These are phyloP conservation scores for Candida freyschussii DNA, from an alignment of 1,139 yeast genomes.

Conservation along the genomic window DNA sequence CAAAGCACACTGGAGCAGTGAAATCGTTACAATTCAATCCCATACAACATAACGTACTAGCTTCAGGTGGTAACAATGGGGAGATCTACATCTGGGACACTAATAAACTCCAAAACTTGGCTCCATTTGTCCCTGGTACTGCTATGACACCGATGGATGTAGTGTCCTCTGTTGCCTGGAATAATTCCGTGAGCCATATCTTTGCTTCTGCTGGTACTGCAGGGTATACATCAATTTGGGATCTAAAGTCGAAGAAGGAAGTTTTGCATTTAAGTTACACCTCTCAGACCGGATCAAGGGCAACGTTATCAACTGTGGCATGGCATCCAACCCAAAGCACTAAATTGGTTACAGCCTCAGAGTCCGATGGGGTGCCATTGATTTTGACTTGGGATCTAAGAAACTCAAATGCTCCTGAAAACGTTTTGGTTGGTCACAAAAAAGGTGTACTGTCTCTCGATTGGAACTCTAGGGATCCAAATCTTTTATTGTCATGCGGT, in stretches of 20 bases:
- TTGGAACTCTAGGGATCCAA: conserved; percentile 87
- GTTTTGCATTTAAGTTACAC: conserved; percentile 75
- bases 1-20: conserved; percentile 67
- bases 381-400: conserved; percentile 92
- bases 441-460: conserved; percentile 87
- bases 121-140: conserved; percentile 70
- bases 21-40: conserved; percentile 77
- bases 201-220: conserved; percentile 81
- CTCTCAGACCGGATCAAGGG: conserved; percentile 42
- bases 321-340: conserved; percentile 91
- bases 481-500: conserved; percentile 78
- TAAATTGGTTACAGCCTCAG: conserved; percentile 81
- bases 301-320: conserved; percentile 62
- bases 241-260: conserved; percentile 79
- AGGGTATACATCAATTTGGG: conserved; percentile 93
- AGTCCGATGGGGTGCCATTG: conserved; percentile 73
- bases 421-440: conserved; percentile 70
- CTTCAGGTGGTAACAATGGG: conserved; percentile 83
- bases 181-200: conserved; percentile 76
- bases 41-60: conserved; percentile 64
- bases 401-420: conserved; percentile 85
- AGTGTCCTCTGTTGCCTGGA: conserved; percentile 84
- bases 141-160: conserved; percentile 82
- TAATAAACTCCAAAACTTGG: conserved; percentile 42
- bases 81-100: conserved; percentile 91